Conservation (phyloP, 768 basidiomycete genomes). For the Tephrocybe sp. region DNA sequence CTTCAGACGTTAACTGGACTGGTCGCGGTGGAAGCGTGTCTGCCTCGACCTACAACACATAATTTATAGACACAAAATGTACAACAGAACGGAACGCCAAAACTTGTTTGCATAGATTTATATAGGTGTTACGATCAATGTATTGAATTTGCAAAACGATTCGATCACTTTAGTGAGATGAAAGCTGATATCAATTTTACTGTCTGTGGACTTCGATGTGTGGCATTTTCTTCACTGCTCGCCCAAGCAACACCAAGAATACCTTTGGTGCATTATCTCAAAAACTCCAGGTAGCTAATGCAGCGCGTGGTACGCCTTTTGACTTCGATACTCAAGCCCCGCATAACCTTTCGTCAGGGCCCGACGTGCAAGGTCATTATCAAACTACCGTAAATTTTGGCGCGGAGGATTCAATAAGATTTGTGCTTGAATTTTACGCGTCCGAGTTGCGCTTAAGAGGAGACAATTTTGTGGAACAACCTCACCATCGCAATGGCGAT, state of each 20-base stretch:
- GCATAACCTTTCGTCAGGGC: conserved; percentile 40
- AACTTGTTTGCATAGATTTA: conserved; percentile 8
- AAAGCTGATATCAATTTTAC: conserved; percentile 6
- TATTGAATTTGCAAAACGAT: neutral
- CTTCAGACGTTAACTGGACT: conserved; percentile 94
- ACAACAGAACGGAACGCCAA: neutral
- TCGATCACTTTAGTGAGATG: neutral
- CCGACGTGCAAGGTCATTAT: conserved; percentile 52
- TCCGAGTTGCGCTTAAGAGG: conserved; percentile 80
- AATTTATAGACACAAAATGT: conserved; percentile 18
- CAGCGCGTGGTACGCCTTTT: conserved; percentile 48
- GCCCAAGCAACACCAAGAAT: conserved; percentile 12
- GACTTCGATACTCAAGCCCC: neutral
- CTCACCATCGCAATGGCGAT: conserved; percentile 56
- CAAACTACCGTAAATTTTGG: conserved; percentile 16
- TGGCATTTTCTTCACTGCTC: conserved; percentile 59
- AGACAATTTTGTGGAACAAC: conserved; percentile 54
- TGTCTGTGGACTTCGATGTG: conserved; percentile 49
- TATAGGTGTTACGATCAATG: conserved; percentile 8
- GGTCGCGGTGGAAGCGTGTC: conserved; percentile 96
- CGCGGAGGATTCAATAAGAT: conserved; percentile 1
- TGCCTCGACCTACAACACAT: conserved; percentile 76
- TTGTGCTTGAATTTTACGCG: conserved; percentile 57
- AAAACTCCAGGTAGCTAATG: conserved; percentile 47
- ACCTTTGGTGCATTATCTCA: conserved; percentile 23